Evolutionary conservation across 1,284 basidiomycete species (phyloP).

Genomic region (Coniferiporia weirii): DNA sequence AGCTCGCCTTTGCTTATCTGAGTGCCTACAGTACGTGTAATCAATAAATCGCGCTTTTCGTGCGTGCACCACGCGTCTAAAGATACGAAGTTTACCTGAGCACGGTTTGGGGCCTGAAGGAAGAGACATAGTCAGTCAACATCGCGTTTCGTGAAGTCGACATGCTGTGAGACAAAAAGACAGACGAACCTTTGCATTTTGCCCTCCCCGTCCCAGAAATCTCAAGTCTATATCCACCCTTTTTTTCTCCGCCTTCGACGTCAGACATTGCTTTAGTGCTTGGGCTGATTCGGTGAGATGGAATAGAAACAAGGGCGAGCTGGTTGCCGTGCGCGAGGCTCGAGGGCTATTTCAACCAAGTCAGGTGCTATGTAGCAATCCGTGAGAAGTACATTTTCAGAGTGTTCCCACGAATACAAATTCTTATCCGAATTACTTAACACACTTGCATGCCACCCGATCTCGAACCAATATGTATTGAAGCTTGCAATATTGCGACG

Average conservation of each 20-base stretch:
- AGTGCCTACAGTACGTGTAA: constrained; percentile 45
- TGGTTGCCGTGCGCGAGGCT: background rate
- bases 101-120: constrained; percentile 75
- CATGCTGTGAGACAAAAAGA: constrained; percentile 22
- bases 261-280: constrained; percentile 41
- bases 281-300: constrained; percentile 1
- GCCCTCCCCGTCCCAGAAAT: constrained; percentile 63
- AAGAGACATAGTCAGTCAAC: constrained; percentile 26
- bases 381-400: too few relatives aligned
- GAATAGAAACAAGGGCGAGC: background rate
- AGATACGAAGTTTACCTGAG: constrained; percentile 34
- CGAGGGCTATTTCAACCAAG: background rate
- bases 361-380: background rate
- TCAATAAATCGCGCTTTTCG: constrained; percentile 17
- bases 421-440: background rate
- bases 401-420: background rate
- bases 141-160: constrained; percentile 13
- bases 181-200: constrained; percentile 73
- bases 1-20: constrained; percentile 69
- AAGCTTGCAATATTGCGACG: too few relatives aligned
- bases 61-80: constrained; percentile 18
- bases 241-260: constrained; percentile 42
- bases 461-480: too few relatives aligned
- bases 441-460: too few relatives aligned
- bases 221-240: constrained; percentile 72